Conservation (phyloP, 257 asterid species). For the Ocimum tenuiflorum region DNA sequence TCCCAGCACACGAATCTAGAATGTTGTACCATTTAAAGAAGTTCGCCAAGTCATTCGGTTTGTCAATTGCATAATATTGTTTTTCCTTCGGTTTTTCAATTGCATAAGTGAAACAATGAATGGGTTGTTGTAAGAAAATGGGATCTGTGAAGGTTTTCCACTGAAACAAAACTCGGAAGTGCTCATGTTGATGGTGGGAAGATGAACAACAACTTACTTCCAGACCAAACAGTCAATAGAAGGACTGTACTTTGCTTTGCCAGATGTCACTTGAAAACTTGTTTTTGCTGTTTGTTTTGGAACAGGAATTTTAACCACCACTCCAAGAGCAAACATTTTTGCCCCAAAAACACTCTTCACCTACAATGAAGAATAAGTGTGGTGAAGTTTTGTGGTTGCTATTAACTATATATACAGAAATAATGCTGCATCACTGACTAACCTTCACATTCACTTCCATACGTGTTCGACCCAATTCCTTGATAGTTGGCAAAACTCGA, state of each 20-base stretch:
- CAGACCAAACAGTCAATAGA: slow-evolving; percentile 94
- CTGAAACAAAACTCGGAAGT: background rate
- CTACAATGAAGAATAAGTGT: slow-evolving; percentile 35
- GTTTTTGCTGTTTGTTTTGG: slow-evolving; percentile 99
- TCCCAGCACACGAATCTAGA: background rate
- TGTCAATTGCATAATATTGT: background rate
- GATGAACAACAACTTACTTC: slow-evolving; percentile 78
- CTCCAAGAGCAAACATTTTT: slow-evolving; percentile 99
- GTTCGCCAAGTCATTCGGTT: background rate
- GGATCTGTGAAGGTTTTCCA: background rate
- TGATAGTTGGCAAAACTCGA: slow-evolving; percentile 94
- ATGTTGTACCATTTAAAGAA: background rate
- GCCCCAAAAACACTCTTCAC: slow-evolving; percentile 99
- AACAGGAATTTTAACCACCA: slow-evolving; percentile 91
- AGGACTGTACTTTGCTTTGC: slow-evolving; percentile 92
- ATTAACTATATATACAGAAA: background rate
- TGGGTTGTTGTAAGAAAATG: slow-evolving; percentile 3
- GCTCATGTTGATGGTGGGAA: no score
- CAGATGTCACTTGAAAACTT: slow-evolving; percentile 97
- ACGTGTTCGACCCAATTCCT: slow-evolving; percentile 98
- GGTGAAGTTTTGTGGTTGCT: background rate
- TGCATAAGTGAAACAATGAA: background rate
- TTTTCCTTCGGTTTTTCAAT: slow-evolving; percentile 11
- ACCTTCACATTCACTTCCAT: slow-evolving; percentile 99
- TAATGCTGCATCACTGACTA: slow-evolving; percentile 30